Conservation (phyloP, 2,329 filamentous ascomycete species). For the Parafenestella ontariensis region DNA sequence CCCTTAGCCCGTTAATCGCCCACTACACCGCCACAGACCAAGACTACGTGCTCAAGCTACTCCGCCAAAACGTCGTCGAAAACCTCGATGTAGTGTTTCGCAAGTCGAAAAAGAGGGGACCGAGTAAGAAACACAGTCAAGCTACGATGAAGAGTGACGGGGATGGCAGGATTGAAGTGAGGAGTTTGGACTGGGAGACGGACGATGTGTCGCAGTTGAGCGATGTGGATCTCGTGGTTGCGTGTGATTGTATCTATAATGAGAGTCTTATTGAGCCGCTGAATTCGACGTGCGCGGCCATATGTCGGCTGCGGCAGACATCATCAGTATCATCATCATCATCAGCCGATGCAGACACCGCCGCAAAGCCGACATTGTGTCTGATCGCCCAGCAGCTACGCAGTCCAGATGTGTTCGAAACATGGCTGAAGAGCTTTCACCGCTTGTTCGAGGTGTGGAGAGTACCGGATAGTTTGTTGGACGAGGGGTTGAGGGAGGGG, state of each 20-base stretch:
- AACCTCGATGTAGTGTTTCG: slow-evolving; percentile 54
- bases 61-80: slow-evolving; percentile 76
- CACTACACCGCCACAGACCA: slow-evolving; percentile 87
- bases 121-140: slow-evolving; percentile 12
- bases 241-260: slow-evolving; percentile 96
- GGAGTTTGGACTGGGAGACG: slow-evolving; percentile 81
- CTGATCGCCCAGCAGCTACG: slow-evolving; percentile 89
- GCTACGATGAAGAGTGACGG: slow-evolving; percentile 48
- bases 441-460: slow-evolving; percentile 76
- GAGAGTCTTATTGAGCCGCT: slow-evolving; percentile 82
- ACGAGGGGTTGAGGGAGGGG: slow-evolving; percentile 64
- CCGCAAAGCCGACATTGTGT: slow-evolving; percentile 67
- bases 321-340: slow-evolving; percentile 51
- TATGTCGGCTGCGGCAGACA: slow-evolving; percentile 66
- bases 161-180: slow-evolving; percentile 13
- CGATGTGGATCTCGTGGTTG: slow-evolving; percentile 75
- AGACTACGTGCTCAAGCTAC: slow-evolving; percentile 77
- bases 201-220: slow-evolving; percentile 56
- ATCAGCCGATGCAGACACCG: background rate
- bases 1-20: slow-evolving; percentile 66
- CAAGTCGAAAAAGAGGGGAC: slow-evolving; percentile 10
- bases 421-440: slow-evolving; percentile 76
- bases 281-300: slow-evolving; percentile 79
- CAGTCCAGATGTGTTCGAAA: slow-evolving; percentile 82
- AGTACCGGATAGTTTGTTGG: slow-evolving; percentile 69